A percentile compares a stretch with the other conserved stretches of the same genome.
Evolutionary conservation across 768 basidiomycete genomes (phyloP).

Genomic region (Trametes cubensis): DNA sequence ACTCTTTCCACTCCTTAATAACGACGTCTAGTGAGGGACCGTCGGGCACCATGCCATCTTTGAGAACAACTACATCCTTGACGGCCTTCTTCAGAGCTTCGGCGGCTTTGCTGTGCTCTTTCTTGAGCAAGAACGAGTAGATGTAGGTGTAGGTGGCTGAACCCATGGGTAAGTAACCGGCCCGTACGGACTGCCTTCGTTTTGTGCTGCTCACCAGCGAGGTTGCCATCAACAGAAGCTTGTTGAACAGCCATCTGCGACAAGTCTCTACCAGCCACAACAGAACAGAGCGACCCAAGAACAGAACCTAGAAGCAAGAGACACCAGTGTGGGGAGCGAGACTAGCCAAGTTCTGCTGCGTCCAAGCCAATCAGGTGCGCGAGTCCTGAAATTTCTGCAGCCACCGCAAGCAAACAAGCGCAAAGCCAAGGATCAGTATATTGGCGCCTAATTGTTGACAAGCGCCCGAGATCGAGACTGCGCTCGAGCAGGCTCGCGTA

Average conservation of each 20-base stretch:
- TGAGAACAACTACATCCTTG: constrained; percentile 59
- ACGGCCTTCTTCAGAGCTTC: constrained; percentile 75
- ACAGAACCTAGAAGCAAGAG: background rate
- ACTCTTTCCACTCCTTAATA: constrained; percentile 62
- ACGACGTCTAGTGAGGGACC: constrained; percentile 67
- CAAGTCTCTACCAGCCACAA: background rate
- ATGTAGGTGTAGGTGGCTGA: constrained; percentile 78
- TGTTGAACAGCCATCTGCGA: constrained; percentile 13
- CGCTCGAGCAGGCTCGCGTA: constrained; percentile 1
- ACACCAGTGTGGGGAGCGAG: constrained; percentile 2
- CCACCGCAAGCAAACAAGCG: constrained; percentile 16
- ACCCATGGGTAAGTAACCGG: background rate
- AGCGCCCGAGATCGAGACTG: background rate
- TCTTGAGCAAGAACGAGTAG: constrained; percentile 69
- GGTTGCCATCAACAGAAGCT: constrained; percentile 15
- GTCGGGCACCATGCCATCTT: constrained; percentile 50
- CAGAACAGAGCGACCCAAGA: background rate
- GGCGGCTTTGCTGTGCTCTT: constrained; percentile 70
- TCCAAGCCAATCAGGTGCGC: constrained; percentile 15
- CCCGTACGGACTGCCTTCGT: too few species aligned
- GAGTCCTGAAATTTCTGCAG: constrained; percentile 23
- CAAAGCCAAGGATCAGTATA: background rate
- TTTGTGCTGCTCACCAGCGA: constrained; percentile 18
- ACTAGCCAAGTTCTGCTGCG: background rate
- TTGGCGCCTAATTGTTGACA: background rate